Evolutionary conservation across 768 basidiomycete genomes (phyloP), one percentile per base, ranked within the genome.

Genomic region (Suillus variegatus): DNA sequence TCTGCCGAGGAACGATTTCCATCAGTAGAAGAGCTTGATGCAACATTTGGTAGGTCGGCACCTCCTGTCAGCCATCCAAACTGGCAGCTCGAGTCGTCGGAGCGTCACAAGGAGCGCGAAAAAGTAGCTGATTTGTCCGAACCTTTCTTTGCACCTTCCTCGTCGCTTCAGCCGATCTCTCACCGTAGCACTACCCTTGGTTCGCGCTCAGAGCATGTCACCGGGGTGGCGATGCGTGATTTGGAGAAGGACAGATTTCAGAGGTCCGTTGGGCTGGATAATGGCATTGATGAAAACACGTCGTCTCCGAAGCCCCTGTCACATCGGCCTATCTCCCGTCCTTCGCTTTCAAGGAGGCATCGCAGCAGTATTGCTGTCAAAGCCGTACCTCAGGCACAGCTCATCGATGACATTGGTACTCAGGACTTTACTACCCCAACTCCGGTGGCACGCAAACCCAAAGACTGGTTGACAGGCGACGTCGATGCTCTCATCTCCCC

Each of bases 11-110:
- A 87, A 38, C 84, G 93, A 61, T 97, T 93, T 75, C 95, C 95
- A 0, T 92, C 95, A 0, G 79, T 97, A 49, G 95, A 97, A 73
- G 91, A 92, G 65, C 80, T 96, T 7, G 90, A 94, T 75, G 84
- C 86, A 28, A 78, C 79, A 12, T 85, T 86, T 66, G 70, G 72
- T 16, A 74, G 70, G 12, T 66, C 81, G n/a, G 68, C 70, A 66
- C 58, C 69, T 32, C 44, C 61, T 47, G 28, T 56, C 35, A 14
- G 16, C 16, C 70, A 66, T 52, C 58, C 69, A 66, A 65, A 65
- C 67, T 46, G 66, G 18, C 71, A 66, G 51, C 65, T 64, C 4
- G 70, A 75, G 44, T 35, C 57, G 9, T 60, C 62, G 25, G 18
- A 46, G 22, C 61, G 32, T 38, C 52, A 10, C 35, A 56, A 41